Base-by-base conservation (phyloP, 371 early-diverging fungal genomes). In the Gilbertella persicaria region DNA sequence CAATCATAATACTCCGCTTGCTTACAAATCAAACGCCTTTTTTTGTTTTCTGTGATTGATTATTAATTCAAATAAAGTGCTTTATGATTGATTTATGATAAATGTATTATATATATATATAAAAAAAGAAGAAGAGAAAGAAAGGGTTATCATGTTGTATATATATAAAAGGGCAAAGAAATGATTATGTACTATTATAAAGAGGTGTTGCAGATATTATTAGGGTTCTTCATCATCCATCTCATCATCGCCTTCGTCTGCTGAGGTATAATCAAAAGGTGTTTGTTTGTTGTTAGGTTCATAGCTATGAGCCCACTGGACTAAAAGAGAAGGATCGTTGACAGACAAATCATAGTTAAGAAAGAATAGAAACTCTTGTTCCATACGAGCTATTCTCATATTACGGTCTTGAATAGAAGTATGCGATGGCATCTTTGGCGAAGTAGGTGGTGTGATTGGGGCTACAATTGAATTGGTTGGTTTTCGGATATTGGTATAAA, bases 311-410 rank as follows among this genome's bases (percentile, higher is more conserved):
- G 71, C 71, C 75, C 71, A 75, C 10, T 49, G 33, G 13, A 75
- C 66, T 1, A 75, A 54, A 10, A 56, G 36, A n/a, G 52, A 37
- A 16, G 73, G 69, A 52, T 73, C 69, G 29, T 59, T 39, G 13
- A 67, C 43, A 4, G 67, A 64, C 24, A 76, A 50, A 50, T 82
- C 80, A 50, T 73, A 71, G 16, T 80, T 67, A 40, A 84, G 50
- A 53, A 82, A 79, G 16, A 73, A 74, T 30, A 84, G 44, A 51
- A 84, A 84, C 51, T 84, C 84, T 45, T 73, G 60, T 50, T 84
- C 84, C 82, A 84, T 79, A 9, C 79, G 65, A 28, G 55, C 52
- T 20, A 71, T 63, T 30, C 61, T 52, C 26, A 55, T 24, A 35
- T 50, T 54, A 13, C 58, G 30, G 30, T 60, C 54, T 36, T 52